A percentile compares a stretch with the other conserved stretches of the same genome.
Conservation (phyloP, 2,329 filamentous ascomycete genomes). For the Scopulariopsis brevicaulis region DNA sequence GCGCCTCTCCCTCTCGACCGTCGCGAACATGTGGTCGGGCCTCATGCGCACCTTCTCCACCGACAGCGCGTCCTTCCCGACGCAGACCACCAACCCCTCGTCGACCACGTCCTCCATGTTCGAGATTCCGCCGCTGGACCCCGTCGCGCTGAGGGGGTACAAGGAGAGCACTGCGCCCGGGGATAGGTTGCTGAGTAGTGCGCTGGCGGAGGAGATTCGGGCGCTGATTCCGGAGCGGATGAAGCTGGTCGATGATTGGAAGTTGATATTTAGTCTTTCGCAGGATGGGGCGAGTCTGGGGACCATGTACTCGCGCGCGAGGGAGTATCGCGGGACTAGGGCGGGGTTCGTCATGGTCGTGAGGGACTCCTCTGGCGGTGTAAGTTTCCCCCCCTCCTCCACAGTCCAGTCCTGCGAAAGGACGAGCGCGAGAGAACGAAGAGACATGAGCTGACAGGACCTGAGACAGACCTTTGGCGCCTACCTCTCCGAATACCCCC, state of each 20-base stretch:
- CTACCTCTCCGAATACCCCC: conserved; percentile 83
- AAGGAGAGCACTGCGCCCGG: conserved; percentile 43
- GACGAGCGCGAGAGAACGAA: background rate
- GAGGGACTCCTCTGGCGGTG: conserved; percentile 62
- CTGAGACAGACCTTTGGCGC: conserved; percentile 65
- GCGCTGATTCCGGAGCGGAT: conserved; percentile 77
- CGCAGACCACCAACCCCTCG: conserved; percentile 24
- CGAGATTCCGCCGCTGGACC: conserved; percentile 79
- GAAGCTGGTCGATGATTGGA: conserved; percentile 81
- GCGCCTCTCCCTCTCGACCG: conserved; percentile 7
- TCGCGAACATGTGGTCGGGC: conserved; percentile 40
- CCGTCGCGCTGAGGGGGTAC: conserved; percentile 60
- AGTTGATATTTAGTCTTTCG: conserved; percentile 77
- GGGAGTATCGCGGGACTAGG: conserved; percentile 54
- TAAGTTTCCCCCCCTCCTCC: conserved; percentile 29
- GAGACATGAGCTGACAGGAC: background rate
- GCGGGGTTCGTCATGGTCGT: conserved; percentile 88
- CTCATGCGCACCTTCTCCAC: conserved; percentile 57
- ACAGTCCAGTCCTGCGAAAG: background rate
- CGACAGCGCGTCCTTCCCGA: conserved; percentile 20
- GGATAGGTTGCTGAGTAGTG: conserved; percentile 56
- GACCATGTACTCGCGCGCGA: conserved; percentile 75
- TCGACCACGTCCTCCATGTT: conserved; percentile 63
- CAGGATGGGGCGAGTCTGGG: conserved; percentile 80
- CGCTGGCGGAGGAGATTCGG: conserved; percentile 85